A percentile compares a stretch with the other conserved stretches of the same genome.
phyloP scores from a whole-genome alignment of 345 rosid genomes.

The Bruguiera parviflora region DNA sequence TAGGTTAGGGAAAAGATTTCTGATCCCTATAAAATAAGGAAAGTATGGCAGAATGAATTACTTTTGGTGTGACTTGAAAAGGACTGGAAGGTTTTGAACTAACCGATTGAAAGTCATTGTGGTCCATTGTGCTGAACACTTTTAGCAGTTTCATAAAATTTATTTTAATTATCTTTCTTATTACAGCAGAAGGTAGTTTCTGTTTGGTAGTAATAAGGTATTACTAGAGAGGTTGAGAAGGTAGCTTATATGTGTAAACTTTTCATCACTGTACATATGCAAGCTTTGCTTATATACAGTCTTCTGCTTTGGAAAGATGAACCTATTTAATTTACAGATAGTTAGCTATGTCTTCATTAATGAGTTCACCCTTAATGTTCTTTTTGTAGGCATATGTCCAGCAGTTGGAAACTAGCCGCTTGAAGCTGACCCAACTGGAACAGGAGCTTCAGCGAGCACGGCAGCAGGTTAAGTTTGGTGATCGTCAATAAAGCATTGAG shows the following conservation, averaged over 20 bases:
- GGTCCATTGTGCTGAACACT: not conserved
- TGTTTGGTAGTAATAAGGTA: not conserved
- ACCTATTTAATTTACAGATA: not conserved
- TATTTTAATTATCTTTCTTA: no score
- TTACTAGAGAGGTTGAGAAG: not conserved
- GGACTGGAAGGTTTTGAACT: not conserved
- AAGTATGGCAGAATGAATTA: no score
- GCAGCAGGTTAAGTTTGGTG: slow-evolving; percentile 65
- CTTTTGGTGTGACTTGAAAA: no score
- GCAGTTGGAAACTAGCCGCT: slow-evolving; percentile 93
- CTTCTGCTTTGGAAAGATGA: not conserved
- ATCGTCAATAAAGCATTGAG: slow-evolving; percentile 5
- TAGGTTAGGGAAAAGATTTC: no score
- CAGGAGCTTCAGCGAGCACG: slow-evolving; percentile 99
- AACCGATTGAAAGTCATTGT: not conserved
- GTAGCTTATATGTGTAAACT: not conserved
- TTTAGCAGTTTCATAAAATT: not conserved
- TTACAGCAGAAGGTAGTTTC: no score
- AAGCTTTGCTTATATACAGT: not conserved
- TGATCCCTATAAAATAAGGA: no score
- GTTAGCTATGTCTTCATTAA: not conserved
- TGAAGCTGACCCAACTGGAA: slow-evolving; percentile 93
- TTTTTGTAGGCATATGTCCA: slow-evolving; percentile 85
- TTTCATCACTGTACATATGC: not conserved
- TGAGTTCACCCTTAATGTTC: slow-evolving; percentile 16